Base-by-base conservation (phyloP, 2,329 filamentous ascomycete species). In the Chrysoporthe austroafricana region DNA sequence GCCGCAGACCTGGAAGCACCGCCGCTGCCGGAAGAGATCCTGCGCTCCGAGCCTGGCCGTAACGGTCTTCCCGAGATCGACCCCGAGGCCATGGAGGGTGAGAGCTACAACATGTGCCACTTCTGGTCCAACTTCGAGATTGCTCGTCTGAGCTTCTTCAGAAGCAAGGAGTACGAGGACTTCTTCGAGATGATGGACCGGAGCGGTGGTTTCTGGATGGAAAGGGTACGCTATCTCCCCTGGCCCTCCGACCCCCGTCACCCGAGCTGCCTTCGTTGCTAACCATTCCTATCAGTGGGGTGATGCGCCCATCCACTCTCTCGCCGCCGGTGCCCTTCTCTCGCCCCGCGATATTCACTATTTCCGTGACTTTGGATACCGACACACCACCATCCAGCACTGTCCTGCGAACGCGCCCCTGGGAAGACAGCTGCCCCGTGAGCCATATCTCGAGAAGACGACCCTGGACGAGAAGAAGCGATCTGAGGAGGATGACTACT, bases 91-190 rank as follows among this genome's bases (percentile, higher is more conserved):
- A 99, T 99, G 96, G 95, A 98, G 77, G 93, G 94, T 71, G 96
- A 99, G 79, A 92, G 90, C 74, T 99, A 99, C 85, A 99, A 99
- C 82, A 99, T 99, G 96, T 99, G 96, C 79, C 96, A 99, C 83
- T 99, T 97, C 84, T 99, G 96, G 96, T 97, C 94, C 79, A 99
- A 99, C 79, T 99, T 99, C 73, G 96, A 99, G 80, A 99, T 99
- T 81, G 96, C 96, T 16, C 89, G 90, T 69, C 86, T 99, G 70
- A 91, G 93, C 81, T 99, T 94, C 89, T 98, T 98, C 87, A 89
- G 96, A 73, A 97, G 94, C 83, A 95, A 97, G 81, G 92, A 94
- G 76, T 99, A 99, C 78, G 91, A 97, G 74, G 96, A 97, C 72
- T 99, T 99, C 79, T 99, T 99, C 79, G 85, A 97, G 75, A 96